A percentile compares a stretch with the other conserved stretches of the same genome.
Conservation (phyloP, 148 eudicot species). For the Polygonum maritimum region DNA sequence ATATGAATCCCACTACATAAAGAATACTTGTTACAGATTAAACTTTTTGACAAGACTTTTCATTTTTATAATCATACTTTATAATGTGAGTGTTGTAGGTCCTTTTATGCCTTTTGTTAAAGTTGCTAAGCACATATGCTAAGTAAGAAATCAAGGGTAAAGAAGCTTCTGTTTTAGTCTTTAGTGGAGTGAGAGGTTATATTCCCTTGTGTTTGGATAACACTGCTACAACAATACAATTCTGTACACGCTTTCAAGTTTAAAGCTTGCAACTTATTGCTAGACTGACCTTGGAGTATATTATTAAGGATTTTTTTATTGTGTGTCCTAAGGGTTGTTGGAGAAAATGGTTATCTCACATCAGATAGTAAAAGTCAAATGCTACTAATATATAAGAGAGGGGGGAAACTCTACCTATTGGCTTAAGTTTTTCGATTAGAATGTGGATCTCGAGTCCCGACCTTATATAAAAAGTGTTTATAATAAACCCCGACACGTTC, state of each 20-base stretch:
- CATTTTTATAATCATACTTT: background rate
- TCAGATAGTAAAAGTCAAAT: too few species aligned
- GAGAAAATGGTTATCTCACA: too few species aligned
- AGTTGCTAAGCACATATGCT: slow-evolving; percentile 12
- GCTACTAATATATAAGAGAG: too few species aligned
- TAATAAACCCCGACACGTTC: too few species aligned
- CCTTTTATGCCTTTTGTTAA: background rate
- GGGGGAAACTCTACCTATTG: too few species aligned
- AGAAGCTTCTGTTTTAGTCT: background rate
- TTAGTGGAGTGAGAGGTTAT: slow-evolving; percentile 1
- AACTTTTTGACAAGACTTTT: background rate
- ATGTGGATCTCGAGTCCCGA: too few species aligned
- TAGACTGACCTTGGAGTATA: background rate
- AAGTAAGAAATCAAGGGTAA: background rate
- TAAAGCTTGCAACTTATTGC: background rate
- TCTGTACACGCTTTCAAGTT: background rate
- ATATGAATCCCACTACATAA: slow-evolving; percentile 10
- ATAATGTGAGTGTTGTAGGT: background rate
- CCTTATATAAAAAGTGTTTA: too few species aligned
- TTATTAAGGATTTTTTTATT: too few species aligned
- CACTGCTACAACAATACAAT: background rate
- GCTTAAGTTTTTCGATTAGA: too few species aligned
- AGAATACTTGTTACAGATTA: background rate
- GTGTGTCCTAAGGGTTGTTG: too few species aligned
- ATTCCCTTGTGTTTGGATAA: slow-evolving; percentile 1